These are phyloP conservation scores for Gloeophyllum trabeum DNA, from an alignment of 768 basidiomycete genomes.

Conservation along the genomic window DNA sequence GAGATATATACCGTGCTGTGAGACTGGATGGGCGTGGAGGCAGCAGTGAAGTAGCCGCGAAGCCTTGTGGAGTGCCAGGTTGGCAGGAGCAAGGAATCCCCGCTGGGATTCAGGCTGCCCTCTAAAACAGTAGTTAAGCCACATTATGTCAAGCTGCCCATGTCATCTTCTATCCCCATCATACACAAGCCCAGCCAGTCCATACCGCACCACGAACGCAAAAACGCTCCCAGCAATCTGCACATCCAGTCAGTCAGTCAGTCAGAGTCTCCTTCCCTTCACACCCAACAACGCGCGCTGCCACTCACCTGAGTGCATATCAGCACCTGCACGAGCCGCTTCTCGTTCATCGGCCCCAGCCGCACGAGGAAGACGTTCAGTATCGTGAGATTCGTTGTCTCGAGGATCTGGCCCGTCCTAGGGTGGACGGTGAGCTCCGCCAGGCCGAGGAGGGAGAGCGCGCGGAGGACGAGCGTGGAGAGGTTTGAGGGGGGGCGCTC, in stretches of 20 bases:
- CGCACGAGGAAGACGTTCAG: constrained; percentile 76
- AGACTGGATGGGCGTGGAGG: too few relatives aligned
- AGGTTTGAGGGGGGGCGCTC: constrained; percentile 41
- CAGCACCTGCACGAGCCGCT: constrained; percentile 58
- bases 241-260: too few relatives aligned
- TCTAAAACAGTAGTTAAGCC: neutral
- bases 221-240: constrained; percentile 66
- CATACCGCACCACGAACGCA: constrained; percentile 85
- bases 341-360: constrained; percentile 81
- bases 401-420: constrained; percentile 44
- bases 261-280: too few relatives aligned
- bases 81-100: too few relatives aligned
- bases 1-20: too few relatives aligned
- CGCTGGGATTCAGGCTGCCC: neutral
- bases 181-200: constrained; percentile 80
- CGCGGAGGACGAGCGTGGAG: constrained; percentile 41
- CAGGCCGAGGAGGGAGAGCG: constrained; percentile 53
- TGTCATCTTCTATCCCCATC: constrained; percentile 77
- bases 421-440: constrained; percentile 50
- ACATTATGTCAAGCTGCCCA: too few relatives aligned
- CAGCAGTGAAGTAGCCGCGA: too few relatives aligned
- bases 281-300: too few relatives aligned
- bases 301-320: constrained; percentile 63
- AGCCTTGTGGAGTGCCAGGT: too few relatives aligned
- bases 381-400: constrained; percentile 85